Base-by-base conservation (phyloP, 345 rosid species). In the Heritiera littoralis region DNA sequence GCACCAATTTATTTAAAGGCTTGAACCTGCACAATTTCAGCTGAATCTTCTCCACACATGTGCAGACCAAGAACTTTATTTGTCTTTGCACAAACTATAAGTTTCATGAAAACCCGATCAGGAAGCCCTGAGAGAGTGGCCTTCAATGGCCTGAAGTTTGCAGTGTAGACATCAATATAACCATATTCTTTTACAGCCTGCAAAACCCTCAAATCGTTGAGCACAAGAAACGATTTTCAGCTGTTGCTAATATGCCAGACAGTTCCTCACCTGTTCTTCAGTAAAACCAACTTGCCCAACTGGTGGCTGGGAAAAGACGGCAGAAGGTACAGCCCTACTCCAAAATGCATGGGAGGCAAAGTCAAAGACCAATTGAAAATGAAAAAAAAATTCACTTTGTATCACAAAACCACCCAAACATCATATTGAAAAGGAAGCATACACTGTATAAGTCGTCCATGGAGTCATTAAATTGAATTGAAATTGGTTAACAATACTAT, bases 281-380 rank as follows among this genome's bases (percentile, higher is more conserved):
- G 90, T 86, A 75, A 90, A 90, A 83, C 99, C 98, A 65, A 95
- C 97, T 81, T 89, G 92, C 83, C 98, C 98, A 80, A 95, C 92
- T 61, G 98, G 99, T 72, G 99, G 99, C 89, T 95, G 99, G 6
- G 94, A 92, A 82, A 95, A 95, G 74, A 93, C 98, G 54, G 97
- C 98, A 41, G 97, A 90, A 77, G 99, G 98, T 69, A 92, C 89
- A 84, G 96, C 96, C 81, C 99, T 95, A 79, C 75, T 46, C 78
- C 68, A 68, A 67, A 45, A 67, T 49, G 20, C 46, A 66, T 61
- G 15, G 63, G 78, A 76, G 28, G 48, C 65, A 73, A 52, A 60
- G 80, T 71, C 45, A 67, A 28, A 52, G 18, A 41, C 35, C 41
- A 66, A 64, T 75, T 51, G 52, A 64, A 32, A 28, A 67, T 58